Evolutionary conservation across 2,329 filamentous ascomycete species (phyloP), one percentile per base, ranked within the genome.

Genomic region (Pseudocercospora pini-densiflorae): DNA sequence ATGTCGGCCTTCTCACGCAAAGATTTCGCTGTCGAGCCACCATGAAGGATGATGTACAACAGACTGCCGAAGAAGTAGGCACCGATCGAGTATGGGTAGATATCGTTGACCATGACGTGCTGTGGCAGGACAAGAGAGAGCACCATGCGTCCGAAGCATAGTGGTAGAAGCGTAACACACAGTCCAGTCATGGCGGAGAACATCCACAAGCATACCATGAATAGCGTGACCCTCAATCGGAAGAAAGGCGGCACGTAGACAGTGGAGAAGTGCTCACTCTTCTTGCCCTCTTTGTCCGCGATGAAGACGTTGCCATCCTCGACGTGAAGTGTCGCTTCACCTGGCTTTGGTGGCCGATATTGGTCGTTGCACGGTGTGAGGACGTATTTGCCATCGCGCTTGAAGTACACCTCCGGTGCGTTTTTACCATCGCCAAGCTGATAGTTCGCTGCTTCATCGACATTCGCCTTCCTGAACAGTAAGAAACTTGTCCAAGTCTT

Each of bases 301-400:
- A 74, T 75, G 57, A 73, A 74, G 5, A 79, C 75, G 27, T 83
- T 80, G 51, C 88, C 82, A 67, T 93, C 90, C 27, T 89, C 79
- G 8, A 94, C 90, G 59, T 92, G 87, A 19, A 97, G 81, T 75
- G 99, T 98, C 3, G 97, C 94, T 16, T 85, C 82, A 55, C 86
- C 86, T 45, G 92, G 92, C 79, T 96, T 97, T 3, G 93, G 92
- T 40, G 98, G 94, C 75, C 96, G 93, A 71, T 97, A 92, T 77
- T 97, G 93, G 77, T 99, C 95, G 0, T 93, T 97, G 19, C 93
- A 94, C 10, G 95, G 95, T n/a, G 93, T 92, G 54, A 93, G 89
- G 24, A 97, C 94, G 77, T 94, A 98, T 65, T 86, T 88, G 5
- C 95, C 95, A 72, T 94, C 88, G 2, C 86, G 86, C 16, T 88